A percentile compares a stretch with the other conserved stretches of the same genome.
These are phyloP conservation scores for Rhododendron vialii DNA, from an alignment of 148 eudicot species.

Conservation along the genomic window DNA sequence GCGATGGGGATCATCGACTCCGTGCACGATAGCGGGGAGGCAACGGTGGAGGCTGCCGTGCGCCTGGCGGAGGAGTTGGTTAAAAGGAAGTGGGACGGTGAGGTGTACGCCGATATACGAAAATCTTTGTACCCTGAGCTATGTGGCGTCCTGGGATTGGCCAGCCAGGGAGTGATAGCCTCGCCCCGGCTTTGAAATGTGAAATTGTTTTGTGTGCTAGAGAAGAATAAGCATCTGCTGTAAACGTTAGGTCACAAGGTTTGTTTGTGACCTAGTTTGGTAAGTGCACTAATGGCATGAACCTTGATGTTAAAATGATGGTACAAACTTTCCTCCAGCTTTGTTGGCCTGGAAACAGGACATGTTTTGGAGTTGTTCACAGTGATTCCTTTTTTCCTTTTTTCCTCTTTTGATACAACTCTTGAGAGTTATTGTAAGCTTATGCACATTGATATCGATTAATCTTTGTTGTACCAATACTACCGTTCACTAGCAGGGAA, in stretches of 20 bases:
- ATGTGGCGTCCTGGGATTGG: conserved; percentile 30
- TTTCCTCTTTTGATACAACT: too few relatives aligned
- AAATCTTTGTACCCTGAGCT: conserved; percentile 36
- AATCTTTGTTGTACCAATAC: too few relatives aligned
- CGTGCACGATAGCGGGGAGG: conserved; percentile 24
- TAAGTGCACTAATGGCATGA: background rate
- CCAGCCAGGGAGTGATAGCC: background rate
- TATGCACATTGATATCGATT: too few relatives aligned
- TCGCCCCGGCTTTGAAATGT: conserved; percentile 21
- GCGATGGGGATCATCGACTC: conserved; percentile 38
- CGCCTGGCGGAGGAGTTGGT: conserved; percentile 27
- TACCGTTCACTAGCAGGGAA: too few relatives aligned
- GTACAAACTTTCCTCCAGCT: background rate
- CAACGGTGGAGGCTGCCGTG: conserved; percentile 30
- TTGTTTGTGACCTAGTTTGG: background rate
- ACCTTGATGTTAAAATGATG: background rate
- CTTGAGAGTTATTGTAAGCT: too few relatives aligned
- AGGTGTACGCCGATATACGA: conserved; percentile 34
- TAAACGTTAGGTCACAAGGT: background rate
- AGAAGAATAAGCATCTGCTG: background rate
- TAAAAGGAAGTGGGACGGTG: conserved; percentile 33
- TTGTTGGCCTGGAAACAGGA: background rate
- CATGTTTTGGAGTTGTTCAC: too few relatives aligned
- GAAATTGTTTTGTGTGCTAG: background rate
- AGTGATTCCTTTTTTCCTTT: too few relatives aligned